phyloP scores from a whole-genome alignment of 345 rosid genomes.

The Turritis glabra region DNA sequence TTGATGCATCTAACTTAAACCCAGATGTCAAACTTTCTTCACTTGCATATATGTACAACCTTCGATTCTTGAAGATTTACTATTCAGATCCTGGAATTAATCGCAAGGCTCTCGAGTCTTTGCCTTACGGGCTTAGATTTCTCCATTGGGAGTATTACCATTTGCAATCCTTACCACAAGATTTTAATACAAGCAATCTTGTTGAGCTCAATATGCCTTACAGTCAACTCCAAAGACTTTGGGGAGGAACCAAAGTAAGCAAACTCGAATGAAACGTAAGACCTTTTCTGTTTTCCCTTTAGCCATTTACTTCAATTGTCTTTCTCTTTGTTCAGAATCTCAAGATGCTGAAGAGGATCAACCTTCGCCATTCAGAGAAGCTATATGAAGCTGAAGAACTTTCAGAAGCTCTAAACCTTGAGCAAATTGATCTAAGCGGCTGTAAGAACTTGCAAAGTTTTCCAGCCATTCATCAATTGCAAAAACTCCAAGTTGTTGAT shows the following conservation, averaged over 20 bases:
- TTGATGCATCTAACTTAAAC: slow-evolving; percentile 4
- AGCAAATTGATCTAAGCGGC: slow-evolving; percentile 8
- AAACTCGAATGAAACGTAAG: not conserved
- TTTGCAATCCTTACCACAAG: slow-evolving; percentile 29
- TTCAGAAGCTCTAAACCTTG: slow-evolving; percentile 24
- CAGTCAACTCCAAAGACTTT: slow-evolving; percentile 27
- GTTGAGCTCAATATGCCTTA: slow-evolving; percentile 22
- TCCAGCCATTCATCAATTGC: not conserved
- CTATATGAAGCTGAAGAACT: slow-evolving; percentile 10
- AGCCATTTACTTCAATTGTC: not conserved
- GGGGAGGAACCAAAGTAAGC: slow-evolving; percentile 31
- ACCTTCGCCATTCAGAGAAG: slow-evolving; percentile 6
- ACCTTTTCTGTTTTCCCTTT: not conserved
- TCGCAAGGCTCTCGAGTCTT: not conserved
- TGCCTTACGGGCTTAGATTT: slow-evolving; percentile 15
- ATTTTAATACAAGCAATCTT: slow-evolving; percentile 20
- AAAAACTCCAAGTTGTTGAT: slow-evolving; percentile 16
- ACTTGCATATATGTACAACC: slow-evolving; percentile 9
- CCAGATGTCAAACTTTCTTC: not conserved
- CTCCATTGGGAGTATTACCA: slow-evolving; percentile 34
- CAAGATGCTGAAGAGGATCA: slow-evolving; percentile 26
- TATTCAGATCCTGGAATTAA: not conserved
- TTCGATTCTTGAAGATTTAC: slow-evolving; percentile 23
- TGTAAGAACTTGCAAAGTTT: slow-evolving; percentile 18
- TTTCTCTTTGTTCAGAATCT: slow-evolving; percentile 9